Evolutionary conservation across 345 rosid species (phyloP).

Genomic region (Stellera chamaejasme): DNA sequence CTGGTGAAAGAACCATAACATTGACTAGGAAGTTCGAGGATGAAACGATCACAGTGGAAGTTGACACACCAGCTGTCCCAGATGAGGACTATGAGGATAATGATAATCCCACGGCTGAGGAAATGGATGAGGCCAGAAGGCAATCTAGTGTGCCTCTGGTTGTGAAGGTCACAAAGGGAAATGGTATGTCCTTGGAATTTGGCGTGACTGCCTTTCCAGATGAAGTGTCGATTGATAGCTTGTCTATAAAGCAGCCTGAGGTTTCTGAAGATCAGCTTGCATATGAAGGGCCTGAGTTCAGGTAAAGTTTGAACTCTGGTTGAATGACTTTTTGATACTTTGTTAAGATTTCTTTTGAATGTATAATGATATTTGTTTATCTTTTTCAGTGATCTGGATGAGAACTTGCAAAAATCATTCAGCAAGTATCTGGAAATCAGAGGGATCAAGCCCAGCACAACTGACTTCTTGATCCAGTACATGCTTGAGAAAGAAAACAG

Average conservation of each 20-base stretch:
- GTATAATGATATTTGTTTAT: background rate
- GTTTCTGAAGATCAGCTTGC: conserved; percentile 37
- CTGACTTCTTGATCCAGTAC: conserved; percentile 37
- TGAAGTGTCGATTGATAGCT: conserved; percentile 46
- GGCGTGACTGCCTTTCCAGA: conserved; percentile 40
- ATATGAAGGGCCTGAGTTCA: conserved; percentile 62
- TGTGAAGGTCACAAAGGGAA: conserved; percentile 36
- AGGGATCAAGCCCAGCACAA: conserved; percentile 45
- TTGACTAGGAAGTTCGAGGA: conserved; percentile 32
- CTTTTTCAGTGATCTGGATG: conserved; percentile 52
- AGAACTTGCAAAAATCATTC: conserved; percentile 60
- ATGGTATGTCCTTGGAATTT: conserved; percentile 37
- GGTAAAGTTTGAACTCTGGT: conserved; percentile 25
- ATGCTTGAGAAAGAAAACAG: conserved; percentile 46
- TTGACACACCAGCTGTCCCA: conserved; percentile 24
- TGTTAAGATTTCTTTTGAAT: background rate
- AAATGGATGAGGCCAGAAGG: conserved; percentile 6
- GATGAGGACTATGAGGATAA: conserved; percentile 20
- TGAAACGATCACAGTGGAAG: conserved; percentile 46
- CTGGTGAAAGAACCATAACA: conserved; percentile 46
- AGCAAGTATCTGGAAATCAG: conserved; percentile 52
- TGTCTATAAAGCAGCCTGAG: conserved; percentile 30
- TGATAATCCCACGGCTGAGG: conserved; percentile 8
- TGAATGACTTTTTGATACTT: background rate
- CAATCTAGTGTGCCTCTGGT: conserved; percentile 36